Evolutionary conservation across 768 basidiomycete species (phyloP).

Genomic region (Suillus occidentalis): DNA sequence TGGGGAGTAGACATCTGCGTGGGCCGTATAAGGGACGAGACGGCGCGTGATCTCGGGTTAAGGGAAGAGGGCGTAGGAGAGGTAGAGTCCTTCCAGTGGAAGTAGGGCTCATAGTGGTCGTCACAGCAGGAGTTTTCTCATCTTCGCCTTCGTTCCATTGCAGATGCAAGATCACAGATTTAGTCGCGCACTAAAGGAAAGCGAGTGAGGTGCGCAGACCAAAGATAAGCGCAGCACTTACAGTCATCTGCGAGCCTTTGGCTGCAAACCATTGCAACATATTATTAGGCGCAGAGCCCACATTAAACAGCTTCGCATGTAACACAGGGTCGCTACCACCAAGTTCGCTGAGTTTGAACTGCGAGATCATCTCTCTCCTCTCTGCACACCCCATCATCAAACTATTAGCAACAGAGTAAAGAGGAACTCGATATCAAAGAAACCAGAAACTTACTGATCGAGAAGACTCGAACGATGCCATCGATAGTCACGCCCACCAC

Average conservation of each 20-base stretch:
- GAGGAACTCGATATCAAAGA: neutral
- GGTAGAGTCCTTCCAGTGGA: slow-evolving; percentile 22
- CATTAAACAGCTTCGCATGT: slow-evolving; percentile 67
- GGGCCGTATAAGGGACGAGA: slow-evolving; percentile 56
- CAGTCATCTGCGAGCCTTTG: slow-evolving; percentile 88
- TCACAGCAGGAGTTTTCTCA: slow-evolving; percentile 17
- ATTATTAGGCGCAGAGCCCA: slow-evolving; percentile 81
- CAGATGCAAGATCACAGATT: slow-evolving; percentile 80
- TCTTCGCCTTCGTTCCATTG: slow-evolving; percentile 79
- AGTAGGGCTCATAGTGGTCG: slow-evolving; percentile 25
- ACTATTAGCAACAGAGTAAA: slow-evolving; percentile 28
- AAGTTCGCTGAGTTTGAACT: slow-evolving; percentile 83
- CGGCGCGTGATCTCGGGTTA: slow-evolving; percentile 42
- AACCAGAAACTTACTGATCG: slow-evolving; percentile 63
- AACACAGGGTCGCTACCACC: slow-evolving; percentile 66
- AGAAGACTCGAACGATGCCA: slow-evolving; percentile 87
- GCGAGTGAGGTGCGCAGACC: neutral
- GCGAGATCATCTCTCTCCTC: slow-evolving; percentile 86
- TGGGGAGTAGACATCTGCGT: slow-evolving; percentile 47
- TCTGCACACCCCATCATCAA: slow-evolving; percentile 32
- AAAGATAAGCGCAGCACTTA: slow-evolving; percentile 33
- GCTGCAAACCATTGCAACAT: slow-evolving; percentile 96
- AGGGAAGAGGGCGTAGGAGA: slow-evolving; percentile 27
- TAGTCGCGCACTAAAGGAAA: slow-evolving; percentile 72
- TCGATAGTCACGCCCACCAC: slow-evolving; percentile 93